These are phyloP conservation scores for Fusarium anthophilum DNA, from an alignment of 2,329 filamentous ascomycete genomes.

Conservation along the genomic window DNA sequence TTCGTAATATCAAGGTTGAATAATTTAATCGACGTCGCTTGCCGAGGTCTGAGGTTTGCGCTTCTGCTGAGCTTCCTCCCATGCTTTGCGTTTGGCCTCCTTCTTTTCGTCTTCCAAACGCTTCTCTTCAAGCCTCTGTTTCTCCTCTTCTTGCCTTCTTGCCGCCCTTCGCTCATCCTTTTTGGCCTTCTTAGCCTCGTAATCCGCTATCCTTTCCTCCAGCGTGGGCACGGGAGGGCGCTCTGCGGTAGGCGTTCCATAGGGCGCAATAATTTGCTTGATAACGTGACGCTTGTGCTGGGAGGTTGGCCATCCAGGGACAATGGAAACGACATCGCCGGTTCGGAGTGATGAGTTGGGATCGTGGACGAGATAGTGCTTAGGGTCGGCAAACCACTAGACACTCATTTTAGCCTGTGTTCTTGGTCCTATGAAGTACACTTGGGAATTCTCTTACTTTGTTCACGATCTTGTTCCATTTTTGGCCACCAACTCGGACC, in stretches of 20 bases:
- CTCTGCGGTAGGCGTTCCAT: constrained; percentile 68
- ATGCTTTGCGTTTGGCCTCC: constrained; percentile 36
- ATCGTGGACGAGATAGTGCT: constrained; percentile 79
- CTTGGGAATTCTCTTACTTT: constrained; percentile 63
- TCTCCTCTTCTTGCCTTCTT: constrained; percentile 40
- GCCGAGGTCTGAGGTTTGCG: constrained; percentile 24
- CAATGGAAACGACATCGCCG: constrained; percentile 80
- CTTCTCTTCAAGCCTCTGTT: constrained; percentile 42
- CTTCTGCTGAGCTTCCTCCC: constrained; percentile 36
- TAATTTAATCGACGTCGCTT: constrained; percentile 24
- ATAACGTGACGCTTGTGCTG: constrained; percentile 78
- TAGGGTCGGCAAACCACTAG: constrained; percentile 69
- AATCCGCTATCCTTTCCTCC: constrained; percentile 66
- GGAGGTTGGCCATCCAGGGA: constrained; percentile 70
- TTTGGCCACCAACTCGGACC: constrained; percentile 75
- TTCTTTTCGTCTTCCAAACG: constrained; percentile 37
- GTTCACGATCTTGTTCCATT: constrained; percentile 76
- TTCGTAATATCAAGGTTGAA: constrained; percentile 1
- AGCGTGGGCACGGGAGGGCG: constrained; percentile 72
- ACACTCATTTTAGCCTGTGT: neutral
- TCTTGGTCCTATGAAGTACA: neutral
- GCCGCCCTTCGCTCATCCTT: constrained; percentile 66
- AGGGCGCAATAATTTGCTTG: constrained; percentile 76
- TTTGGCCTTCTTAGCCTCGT: constrained; percentile 62
- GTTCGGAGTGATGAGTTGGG: constrained; percentile 76